A percentile compares a stretch with the other conserved stretches of the same genome.
These are phyloP conservation scores for Xylaria sp. DNA, from an alignment of 2,329 filamentous ascomycete genomes.

Conservation along the genomic window DNA sequence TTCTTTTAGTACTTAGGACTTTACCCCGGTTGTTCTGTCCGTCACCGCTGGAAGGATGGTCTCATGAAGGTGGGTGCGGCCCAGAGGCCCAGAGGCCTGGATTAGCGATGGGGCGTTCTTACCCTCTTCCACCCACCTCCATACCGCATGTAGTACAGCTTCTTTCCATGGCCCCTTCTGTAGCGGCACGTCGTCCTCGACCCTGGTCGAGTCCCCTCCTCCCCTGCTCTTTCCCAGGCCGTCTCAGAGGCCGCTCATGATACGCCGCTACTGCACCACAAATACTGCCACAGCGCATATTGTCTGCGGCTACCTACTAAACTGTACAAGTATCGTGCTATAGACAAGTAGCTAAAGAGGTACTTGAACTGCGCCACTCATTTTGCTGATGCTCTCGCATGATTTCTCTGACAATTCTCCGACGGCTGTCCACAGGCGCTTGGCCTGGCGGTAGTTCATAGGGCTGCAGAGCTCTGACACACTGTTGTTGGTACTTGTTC, in stretches of 20 bases:
- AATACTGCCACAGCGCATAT: conserved; percentile 2
- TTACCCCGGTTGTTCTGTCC: conserved; percentile 16
- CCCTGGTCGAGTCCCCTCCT: conserved; percentile 12
- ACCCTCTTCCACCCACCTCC: neutral
- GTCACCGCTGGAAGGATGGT: conserved; percentile 7
- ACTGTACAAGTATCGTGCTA: neutral
- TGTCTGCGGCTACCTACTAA: conserved; percentile 15
- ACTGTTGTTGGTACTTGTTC: neutral
- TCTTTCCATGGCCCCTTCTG: conserved; percentile 16
- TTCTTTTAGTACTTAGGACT: conserved; percentile 22
- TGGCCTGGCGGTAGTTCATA: conserved; percentile 21
- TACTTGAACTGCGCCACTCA: conserved; percentile 18
- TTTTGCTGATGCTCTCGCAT: conserved; percentile 13
- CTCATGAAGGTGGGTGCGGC: conserved; percentile 16
- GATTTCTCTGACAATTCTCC: conserved; percentile 12
- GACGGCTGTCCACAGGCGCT: conserved; percentile 19
- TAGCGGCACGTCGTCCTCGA: neutral
- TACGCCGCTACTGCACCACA: conserved; percentile 26
- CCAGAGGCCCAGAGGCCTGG: conserved; percentile 29
- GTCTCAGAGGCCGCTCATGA: conserved; percentile 25
- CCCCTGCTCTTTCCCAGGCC: conserved; percentile 24
- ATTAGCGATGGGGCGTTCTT: conserved; percentile 22
- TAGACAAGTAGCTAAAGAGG: neutral
- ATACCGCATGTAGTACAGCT: neutral
- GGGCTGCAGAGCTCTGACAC: conserved; percentile 30